Evolutionary conservation across 2,329 filamentous ascomycete species (phyloP).

Genomic region (Dothideomycetes sp.): DNA sequence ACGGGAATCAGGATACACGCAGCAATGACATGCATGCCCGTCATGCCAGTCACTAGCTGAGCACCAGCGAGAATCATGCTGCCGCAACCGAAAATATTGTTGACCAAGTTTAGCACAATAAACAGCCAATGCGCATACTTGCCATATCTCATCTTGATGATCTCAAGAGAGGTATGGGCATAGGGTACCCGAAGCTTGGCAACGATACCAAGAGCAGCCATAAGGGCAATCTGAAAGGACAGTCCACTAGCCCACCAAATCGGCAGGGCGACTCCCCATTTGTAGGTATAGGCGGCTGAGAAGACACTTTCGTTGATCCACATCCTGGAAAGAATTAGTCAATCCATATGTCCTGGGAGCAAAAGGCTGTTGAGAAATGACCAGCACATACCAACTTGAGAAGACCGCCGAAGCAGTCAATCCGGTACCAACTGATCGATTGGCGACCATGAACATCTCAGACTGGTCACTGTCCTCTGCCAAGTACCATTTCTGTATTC

Average conservation of each 20-base stretch:
- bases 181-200: constrained; percentile 40
- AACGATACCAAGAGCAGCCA: constrained; percentile 38
- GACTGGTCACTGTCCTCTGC: constrained; percentile 33
- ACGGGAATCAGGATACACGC: constrained; percentile 35
- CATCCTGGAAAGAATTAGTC: constrained; percentile 17
- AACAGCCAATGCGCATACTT: constrained; percentile 16
- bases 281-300: constrained; percentile 24
- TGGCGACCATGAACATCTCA: constrained; percentile 32
- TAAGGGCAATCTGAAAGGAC: constrained; percentile 39
- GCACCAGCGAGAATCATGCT: constrained; percentile 19
- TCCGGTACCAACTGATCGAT: constrained; percentile 17
- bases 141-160: constrained; percentile 30
- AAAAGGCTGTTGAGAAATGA: background rate
- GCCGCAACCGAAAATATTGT: constrained; percentile 28
- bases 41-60: constrained; percentile 23
- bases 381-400: constrained; percentile 16
- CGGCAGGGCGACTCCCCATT: constrained; percentile 16
- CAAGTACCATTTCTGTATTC: constrained; percentile 33
- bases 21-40: constrained; percentile 38
- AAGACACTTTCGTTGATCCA: constrained; percentile 35
- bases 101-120: constrained; percentile 18
- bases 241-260: constrained; percentile 27
- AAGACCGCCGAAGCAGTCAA: constrained; percentile 22
- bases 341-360: background rate
- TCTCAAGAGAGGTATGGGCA: constrained; percentile 40